Conservation (phyloP, 768 basidiomycete species). For the Amanita exitialis region DNA sequence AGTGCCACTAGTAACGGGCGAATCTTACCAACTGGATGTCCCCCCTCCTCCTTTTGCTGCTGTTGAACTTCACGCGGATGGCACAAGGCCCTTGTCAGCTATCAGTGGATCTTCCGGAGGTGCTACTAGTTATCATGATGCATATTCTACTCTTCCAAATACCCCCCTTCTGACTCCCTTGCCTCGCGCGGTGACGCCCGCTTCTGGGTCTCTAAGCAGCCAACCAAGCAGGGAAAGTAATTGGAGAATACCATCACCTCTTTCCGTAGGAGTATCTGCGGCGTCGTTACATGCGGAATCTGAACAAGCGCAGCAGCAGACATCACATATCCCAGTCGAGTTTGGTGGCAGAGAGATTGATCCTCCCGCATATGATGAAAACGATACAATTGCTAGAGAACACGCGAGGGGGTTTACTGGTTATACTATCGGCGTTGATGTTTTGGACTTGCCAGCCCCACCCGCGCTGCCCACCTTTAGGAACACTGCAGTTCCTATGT, state of each 20-base stretch:
- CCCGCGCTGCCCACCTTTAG: slow-evolving; percentile 28
- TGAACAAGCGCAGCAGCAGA: neutral
- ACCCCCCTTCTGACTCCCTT: slow-evolving; percentile 31
- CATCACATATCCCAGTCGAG: neutral
- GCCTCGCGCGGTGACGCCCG: slow-evolving; percentile 38
- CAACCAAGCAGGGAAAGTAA: slow-evolving; percentile 11
- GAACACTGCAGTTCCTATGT: slow-evolving; percentile 1
- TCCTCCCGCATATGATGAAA: slow-evolving; percentile 1
- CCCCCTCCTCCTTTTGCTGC: neutral
- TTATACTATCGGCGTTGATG: slow-evolving; percentile 12
- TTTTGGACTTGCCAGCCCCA: slow-evolving; percentile 37
- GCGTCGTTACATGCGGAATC: neutral
- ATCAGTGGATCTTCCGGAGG: slow-evolving; percentile 41
- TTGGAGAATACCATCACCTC: slow-evolving; percentile 12
- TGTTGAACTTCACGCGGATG: slow-evolving; percentile 27
- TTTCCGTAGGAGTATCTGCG: neutral
- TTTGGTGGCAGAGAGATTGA: slow-evolving; percentile 1
- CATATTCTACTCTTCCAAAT: slow-evolving; percentile 37
- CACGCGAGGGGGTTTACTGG: neutral
- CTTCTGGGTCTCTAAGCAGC: slow-evolving; percentile 12
- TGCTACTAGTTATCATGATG: slow-evolving; percentile 55
- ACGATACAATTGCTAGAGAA: slow-evolving; percentile 4
- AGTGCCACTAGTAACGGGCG: neutral
- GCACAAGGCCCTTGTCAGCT: slow-evolving; percentile 45
- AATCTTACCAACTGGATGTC: neutral